Conservation (phyloP, 208 protist species). For the Novymonas esmeraldas region DNA sequence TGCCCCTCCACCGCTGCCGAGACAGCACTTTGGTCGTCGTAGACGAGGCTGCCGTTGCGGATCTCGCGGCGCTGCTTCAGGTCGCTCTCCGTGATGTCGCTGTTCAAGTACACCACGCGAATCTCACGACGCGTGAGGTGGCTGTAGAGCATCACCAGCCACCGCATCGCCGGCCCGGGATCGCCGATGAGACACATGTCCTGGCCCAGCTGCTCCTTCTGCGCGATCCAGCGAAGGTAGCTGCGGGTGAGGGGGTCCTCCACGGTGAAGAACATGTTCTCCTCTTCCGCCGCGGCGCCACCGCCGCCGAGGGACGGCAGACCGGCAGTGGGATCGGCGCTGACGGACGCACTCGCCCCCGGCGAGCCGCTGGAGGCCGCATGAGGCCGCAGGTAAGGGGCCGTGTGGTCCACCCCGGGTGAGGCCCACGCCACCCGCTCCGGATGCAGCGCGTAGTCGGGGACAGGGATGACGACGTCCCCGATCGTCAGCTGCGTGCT, state of each 20-base stretch:
- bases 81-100: conserved; percentile 96
- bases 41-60: conserved; percentile 83
- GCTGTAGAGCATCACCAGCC: conserved; percentile 85
- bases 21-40: conserved; percentile 94
- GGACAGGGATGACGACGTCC: conserved; percentile 72
- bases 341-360: too few species aligned
- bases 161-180: conserved; percentile 83
- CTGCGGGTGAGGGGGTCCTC: conserved; percentile 56
- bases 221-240: conserved; percentile 90
- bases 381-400: conserved; percentile 23
- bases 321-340: background rate
- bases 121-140: conserved; percentile 77
- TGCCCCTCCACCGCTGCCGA: conserved; percentile 89
- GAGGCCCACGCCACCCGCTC: conserved; percentile 67
- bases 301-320: conserved; percentile 20
- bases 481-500: conserved; percentile 70
- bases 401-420: conserved; percentile 41
- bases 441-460: conserved; percentile 51
- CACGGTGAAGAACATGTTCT: conserved; percentile 69
- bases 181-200: conserved; percentile 96
- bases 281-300: conserved; percentile 21
- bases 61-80: conserved; percentile 95
- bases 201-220: conserved; percentile 93
- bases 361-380: background rate
- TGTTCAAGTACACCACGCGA: conserved; percentile 89